Evolutionary conservation across 441 rosid species (phyloP).

Genomic region (Pelargonium fulgidum): DNA sequence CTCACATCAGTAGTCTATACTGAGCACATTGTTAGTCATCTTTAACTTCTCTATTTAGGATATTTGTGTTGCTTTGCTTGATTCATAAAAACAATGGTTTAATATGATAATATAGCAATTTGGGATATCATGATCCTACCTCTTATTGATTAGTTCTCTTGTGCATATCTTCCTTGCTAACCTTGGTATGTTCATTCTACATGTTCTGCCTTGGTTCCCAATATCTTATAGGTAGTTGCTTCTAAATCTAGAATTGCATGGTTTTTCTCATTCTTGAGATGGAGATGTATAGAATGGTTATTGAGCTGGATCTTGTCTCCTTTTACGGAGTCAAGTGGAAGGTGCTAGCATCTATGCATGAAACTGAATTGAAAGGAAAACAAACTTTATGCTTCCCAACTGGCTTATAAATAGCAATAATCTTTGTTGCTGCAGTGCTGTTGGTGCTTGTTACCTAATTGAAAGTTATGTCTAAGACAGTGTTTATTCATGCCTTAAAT

Average conservation of each 20-base stretch:
- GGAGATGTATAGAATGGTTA: constrained; percentile 11
- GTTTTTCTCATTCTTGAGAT: constrained; percentile 4
- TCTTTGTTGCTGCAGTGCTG: neutral
- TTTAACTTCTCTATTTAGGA: constrained; percentile 25
- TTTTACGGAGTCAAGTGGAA: neutral
- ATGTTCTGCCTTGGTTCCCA: neutral
- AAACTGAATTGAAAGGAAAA: neutral
- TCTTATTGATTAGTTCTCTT: neutral
- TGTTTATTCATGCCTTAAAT: no score
- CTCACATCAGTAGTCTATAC: constrained; percentile 32
- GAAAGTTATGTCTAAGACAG: no score
- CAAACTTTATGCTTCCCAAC: constrained; percentile 2
- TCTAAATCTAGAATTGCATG: constrained; percentile 9
- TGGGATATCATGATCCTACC: constrained; percentile 13
- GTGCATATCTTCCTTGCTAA: neutral
- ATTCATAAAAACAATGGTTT: constrained; percentile 19
- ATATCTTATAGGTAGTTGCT: constrained; percentile 10
- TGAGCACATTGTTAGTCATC: constrained; percentile 36
- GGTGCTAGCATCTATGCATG: constrained; percentile 2
- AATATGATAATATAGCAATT: constrained; percentile 19
- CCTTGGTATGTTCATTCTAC: constrained; percentile 5
- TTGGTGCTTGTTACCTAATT: constrained; percentile 20
- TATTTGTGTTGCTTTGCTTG: constrained; percentile 25
- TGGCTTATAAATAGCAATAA: no score
- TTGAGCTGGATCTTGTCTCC: constrained; percentile 1